phyloP scores from a whole-genome alignment of 768 basidiomycete genomes.

The Lyophyllum atratum region DNA sequence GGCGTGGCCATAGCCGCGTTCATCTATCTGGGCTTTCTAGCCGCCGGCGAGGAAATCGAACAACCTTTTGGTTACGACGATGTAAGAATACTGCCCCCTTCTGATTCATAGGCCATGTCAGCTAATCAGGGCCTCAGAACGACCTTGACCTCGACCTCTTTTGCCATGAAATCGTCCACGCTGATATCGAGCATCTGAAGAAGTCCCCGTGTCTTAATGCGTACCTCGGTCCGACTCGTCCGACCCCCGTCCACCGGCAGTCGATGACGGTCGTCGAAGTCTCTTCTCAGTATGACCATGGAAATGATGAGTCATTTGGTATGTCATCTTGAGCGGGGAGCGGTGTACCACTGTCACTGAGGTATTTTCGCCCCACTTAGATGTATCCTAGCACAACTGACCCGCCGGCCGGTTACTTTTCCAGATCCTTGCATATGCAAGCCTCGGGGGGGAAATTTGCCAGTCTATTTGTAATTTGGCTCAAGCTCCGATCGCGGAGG shows the following conservation, averaged over 20 bases:
- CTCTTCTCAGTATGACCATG: neutral
- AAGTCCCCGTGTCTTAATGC: constrained; percentile 52
- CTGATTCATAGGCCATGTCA: too few relatives aligned
- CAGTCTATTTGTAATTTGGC: neutral
- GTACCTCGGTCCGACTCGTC: constrained; percentile 19
- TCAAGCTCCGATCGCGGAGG: neutral
- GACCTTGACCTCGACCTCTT: constrained; percentile 45
- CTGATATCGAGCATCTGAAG: constrained; percentile 58
- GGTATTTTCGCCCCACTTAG: neutral
- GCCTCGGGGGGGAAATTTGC: neutral
- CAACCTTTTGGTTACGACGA: constrained; percentile 73
- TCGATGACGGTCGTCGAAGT: constrained; percentile 8
- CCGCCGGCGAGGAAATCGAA: constrained; percentile 71
- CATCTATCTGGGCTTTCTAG: constrained; percentile 71
- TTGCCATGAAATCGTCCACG: constrained; percentile 55
- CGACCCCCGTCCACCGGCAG: neutral
- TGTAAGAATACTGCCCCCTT: constrained; percentile 27
- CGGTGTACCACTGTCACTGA: neutral
- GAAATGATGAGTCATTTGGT: neutral
- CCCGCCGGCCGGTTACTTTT: neutral
- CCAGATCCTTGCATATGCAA: neutral
- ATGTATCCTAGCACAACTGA: neutral
- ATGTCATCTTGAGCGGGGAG: neutral
- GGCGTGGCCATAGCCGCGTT: constrained; percentile 67
- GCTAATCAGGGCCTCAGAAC: too few relatives aligned